Conservation (phyloP, 163 green algal genomes). For the Scenedesmus sp. region DNA sequence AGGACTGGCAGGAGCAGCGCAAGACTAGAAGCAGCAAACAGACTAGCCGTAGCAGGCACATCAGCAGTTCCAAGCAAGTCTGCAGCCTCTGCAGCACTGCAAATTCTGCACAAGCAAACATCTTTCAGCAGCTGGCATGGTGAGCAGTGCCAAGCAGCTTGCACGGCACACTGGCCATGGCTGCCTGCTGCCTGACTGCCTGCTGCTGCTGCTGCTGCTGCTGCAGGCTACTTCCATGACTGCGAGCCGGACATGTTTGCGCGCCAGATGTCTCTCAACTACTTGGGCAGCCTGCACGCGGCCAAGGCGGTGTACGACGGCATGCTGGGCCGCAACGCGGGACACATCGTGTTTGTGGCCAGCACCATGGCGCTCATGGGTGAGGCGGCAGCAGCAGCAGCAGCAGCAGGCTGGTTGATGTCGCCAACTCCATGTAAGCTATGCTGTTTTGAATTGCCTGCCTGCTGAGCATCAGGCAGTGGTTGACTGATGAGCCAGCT, state of each 20-base stretch:
- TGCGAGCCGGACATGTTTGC: slow-evolving; percentile 65
- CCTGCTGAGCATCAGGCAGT: not conserved
- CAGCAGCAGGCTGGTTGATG: no score
- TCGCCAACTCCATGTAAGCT: no score
- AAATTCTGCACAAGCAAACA: no score
- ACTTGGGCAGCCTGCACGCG: slow-evolving; percentile 82
- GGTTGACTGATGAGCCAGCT: not conserved
- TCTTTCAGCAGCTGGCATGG: not conserved
- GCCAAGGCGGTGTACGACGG: slow-evolving; percentile 74
- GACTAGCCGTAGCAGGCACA: no score
- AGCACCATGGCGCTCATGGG: slow-evolving; percentile 75
- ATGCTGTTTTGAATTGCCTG: not conserved
- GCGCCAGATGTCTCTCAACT: slow-evolving; percentile 87
- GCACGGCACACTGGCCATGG: not conserved
- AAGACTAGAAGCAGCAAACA: not conserved
- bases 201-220: not conserved
- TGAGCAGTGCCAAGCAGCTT: not conserved
- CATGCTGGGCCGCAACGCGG: slow-evolving; percentile 80
- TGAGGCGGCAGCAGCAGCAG: slow-evolving; percentile 34
- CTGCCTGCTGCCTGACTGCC: not conserved
- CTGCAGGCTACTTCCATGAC: slow-evolving; percentile 84
- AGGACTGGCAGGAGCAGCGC: not conserved
- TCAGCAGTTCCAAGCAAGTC: no score
- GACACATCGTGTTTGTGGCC: slow-evolving; percentile 82
- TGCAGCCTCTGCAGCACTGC: no score